phyloP scores from a whole-genome alignment of 495 filamentous ascomycete genomes.

The Talaromyces trachyspermus region DNA sequence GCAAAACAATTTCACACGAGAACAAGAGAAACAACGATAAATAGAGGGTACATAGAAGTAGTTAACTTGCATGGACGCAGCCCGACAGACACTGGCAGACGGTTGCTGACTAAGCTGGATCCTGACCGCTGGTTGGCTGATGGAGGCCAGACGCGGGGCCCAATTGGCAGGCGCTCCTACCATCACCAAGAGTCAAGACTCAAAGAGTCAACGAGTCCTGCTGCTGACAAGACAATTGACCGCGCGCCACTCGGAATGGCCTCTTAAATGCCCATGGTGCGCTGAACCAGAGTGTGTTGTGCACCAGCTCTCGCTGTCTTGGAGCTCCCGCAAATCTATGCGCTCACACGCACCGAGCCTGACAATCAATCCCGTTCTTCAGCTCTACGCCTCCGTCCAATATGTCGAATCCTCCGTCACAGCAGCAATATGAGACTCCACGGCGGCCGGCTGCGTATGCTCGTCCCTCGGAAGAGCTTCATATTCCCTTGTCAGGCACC shows the following conservation, averaged over 20 bases:
- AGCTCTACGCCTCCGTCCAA: conserved; percentile 12
- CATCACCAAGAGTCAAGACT: too few species aligned
- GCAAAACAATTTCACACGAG: not conserved
- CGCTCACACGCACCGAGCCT: too few species aligned
- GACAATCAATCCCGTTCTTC: too few species aligned
- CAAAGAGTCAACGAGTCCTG: too few species aligned
- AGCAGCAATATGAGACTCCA: conserved; percentile 45
- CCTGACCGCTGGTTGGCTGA: not conserved
- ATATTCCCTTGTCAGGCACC: conserved; percentile 55
- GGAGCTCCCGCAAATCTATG: conserved; percentile 33
- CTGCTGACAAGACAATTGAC: not conserved
- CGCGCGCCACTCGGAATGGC: not conserved
- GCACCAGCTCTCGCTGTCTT: conserved; percentile 39
- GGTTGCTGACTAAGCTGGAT: not conserved
- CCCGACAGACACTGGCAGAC: too few species aligned
- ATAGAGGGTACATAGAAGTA: too few species aligned
- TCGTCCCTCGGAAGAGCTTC: conserved; percentile 65
- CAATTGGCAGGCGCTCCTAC: too few species aligned
- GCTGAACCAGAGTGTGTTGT: conserved; percentile 13
- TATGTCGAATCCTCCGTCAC: conserved; percentile 36
- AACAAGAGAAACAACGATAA: not conserved
- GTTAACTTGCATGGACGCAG: too few species aligned
- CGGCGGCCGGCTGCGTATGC: conserved; percentile 44
- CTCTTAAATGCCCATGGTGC: not conserved
- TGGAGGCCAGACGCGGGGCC: not conserved